phyloP scores from a whole-genome alignment of 306 rosid species.

The Sindora glabra region DNA sequence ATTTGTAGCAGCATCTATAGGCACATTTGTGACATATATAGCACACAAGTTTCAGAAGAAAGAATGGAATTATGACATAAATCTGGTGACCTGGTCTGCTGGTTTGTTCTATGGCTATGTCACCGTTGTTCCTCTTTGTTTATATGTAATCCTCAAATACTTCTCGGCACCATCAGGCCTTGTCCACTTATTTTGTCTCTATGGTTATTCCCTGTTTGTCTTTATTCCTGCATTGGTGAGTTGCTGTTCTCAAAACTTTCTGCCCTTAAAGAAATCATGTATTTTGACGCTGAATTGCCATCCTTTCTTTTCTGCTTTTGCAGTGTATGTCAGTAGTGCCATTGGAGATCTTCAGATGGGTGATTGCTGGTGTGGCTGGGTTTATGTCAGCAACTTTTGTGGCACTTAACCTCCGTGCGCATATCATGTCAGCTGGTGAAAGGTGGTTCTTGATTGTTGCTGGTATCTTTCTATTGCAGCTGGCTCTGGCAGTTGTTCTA shows the following conservation, averaged over 20 bases:
- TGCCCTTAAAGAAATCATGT: background rate
- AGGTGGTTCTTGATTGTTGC: constrained; percentile 92
- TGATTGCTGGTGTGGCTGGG: constrained; percentile 79
- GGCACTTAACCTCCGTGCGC: constrained; percentile 87
- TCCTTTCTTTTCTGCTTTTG: constrained; percentile 15
- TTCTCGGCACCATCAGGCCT: constrained; percentile 91
- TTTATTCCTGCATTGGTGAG: constrained; percentile 92
- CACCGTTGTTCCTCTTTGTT: constrained; percentile 66
- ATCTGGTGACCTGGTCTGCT: constrained; percentile 92
- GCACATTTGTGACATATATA: constrained; percentile 85
- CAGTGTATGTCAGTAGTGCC: constrained; percentile 93
- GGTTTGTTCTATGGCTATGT: constrained; percentile 94
- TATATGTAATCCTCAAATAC: constrained; percentile 78
- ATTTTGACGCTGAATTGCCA: background rate
- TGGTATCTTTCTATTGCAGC: constrained; percentile 82
- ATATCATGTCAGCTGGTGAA: constrained; percentile 82
- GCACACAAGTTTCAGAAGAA: constrained; percentile 73
- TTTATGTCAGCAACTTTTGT: constrained; percentile 88
- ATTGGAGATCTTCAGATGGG: constrained; percentile 75
- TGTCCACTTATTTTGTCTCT: constrained; percentile 85
- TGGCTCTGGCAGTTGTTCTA: constrained; percentile 72
- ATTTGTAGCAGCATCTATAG: constrained; percentile 90
- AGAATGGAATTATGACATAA: constrained; percentile 90
- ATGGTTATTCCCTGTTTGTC: constrained; percentile 87
- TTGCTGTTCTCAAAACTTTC: constrained; percentile 12